phyloP scores from a whole-genome alignment of 345 rosid genomes.

The Anastatica hierochuntica region DNA sequence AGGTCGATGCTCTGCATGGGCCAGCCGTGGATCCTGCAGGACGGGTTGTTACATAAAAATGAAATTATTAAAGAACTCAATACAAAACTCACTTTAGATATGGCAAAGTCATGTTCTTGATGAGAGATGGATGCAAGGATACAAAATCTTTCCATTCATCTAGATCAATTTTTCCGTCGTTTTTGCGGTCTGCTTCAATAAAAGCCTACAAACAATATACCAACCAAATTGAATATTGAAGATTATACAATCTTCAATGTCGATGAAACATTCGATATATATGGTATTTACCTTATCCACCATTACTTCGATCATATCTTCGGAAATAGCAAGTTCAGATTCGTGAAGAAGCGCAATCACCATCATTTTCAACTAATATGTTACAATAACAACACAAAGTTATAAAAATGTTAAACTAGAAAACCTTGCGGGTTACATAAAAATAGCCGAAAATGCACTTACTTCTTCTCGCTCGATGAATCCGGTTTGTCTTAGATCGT shows the following conservation, averaged over 20 bases:
- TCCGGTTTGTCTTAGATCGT: constrained; percentile 81
- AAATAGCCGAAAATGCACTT: constrained; percentile 1
- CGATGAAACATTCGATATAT: no score
- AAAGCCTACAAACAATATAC: constrained; percentile 63
- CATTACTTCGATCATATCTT: constrained; percentile 59
- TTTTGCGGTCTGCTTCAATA: constrained; percentile 50
- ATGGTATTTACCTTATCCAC: constrained; percentile 86
- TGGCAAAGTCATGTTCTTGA: constrained; percentile 93
- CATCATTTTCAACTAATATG: constrained; percentile 74
- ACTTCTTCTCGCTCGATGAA: constrained; percentile 88
- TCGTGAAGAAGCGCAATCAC: constrained; percentile 81
- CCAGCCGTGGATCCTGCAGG: no score
- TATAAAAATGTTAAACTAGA: no score
- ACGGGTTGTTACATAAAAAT: no score
- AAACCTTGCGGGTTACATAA: no score
- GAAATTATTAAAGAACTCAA: no score
- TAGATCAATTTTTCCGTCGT: constrained; percentile 69
- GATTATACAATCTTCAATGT: no score
- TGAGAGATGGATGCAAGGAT: constrained; percentile 58
- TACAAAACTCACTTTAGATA: constrained; percentile 54
- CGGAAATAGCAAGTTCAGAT: constrained; percentile 63
- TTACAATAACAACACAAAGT: neutral
- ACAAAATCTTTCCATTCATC: constrained; percentile 90
- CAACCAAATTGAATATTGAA: no score
- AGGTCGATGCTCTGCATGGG: no score